phyloP scores from a whole-genome alignment of 495 filamentous ascomycete species.

The Geopyxis carbonaria region DNA sequence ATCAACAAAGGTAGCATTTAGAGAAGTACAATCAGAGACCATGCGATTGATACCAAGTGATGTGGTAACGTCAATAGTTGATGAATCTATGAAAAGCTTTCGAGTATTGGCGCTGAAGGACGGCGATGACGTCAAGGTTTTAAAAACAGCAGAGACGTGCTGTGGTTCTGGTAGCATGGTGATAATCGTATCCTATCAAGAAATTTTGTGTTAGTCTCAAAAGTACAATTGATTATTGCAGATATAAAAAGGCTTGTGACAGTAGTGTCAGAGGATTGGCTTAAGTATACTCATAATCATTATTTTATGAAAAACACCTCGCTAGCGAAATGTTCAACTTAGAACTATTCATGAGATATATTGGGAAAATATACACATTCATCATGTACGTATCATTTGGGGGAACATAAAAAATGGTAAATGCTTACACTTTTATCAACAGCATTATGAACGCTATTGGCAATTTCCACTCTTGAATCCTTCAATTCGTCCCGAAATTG shows the following conservation, averaged over 20 bases:
- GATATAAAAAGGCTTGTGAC: neutral
- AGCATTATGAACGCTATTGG: constrained; percentile 41
- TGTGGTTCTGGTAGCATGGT: constrained; percentile 66
- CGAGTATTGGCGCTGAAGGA: constrained; percentile 31
- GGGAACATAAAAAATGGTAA: constrained; percentile 1
- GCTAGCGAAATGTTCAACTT: constrained; percentile 27
- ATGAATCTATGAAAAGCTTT: constrained; percentile 63
- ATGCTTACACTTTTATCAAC: constrained; percentile 54
- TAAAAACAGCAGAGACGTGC: constrained; percentile 60
- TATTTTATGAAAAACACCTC: constrained; percentile 3
- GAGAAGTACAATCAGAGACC: constrained; percentile 38
- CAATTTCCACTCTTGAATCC: constrained; percentile 39
- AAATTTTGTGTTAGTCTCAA: neutral
- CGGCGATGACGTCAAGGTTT: constrained; percentile 34
- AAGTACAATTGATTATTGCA: neutral
- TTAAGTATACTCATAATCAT: constrained; percentile 28
- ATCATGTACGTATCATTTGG: constrained; percentile 24
- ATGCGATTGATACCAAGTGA: constrained; percentile 49
- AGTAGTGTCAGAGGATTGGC: constrained; percentile 47
- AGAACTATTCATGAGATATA: constrained; percentile 20
- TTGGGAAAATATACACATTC: constrained; percentile 31
- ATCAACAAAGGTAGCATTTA: constrained; percentile 48
- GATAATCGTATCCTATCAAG: constrained; percentile 49
- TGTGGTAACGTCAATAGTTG: constrained; percentile 70
- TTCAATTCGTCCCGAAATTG: constrained; percentile 42